Percentiles rank a stretch among this genome's conserved stretches.
Conservation (phyloP, 179 eudicot genomes). For the Pouteria campechiana region DNA sequence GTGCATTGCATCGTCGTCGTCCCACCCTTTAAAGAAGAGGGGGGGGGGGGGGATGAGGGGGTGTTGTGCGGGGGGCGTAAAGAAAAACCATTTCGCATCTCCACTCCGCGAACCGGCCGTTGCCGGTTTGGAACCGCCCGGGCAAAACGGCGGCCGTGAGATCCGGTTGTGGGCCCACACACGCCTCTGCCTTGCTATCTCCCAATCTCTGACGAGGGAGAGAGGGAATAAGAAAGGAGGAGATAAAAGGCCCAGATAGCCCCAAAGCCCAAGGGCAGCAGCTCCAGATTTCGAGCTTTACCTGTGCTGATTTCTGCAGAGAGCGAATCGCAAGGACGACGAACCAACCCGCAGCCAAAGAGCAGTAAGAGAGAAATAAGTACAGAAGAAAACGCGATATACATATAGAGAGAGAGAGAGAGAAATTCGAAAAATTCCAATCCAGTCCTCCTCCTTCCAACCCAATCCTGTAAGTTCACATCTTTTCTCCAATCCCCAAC, state of each 20-base stretch:
- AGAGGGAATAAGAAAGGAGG: not conserved
- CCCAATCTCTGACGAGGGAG: not conserved
- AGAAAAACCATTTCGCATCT: too few relatives aligned
- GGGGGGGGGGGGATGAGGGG: too few relatives aligned
- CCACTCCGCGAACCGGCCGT: too few relatives aligned
- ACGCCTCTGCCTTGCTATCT: not conserved
- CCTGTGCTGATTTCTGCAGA: too few relatives aligned
- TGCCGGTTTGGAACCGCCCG: too few relatives aligned
- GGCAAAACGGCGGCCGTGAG: too few relatives aligned
- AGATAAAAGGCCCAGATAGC: slow-evolving; percentile 9
- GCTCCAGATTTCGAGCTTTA: slow-evolving; percentile 23
- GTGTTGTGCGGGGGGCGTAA: too few relatives aligned
- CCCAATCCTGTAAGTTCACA: slow-evolving; percentile 24
- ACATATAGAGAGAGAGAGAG: slow-evolving; percentile 6
- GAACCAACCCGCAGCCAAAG: not conserved
- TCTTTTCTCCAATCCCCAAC: not conserved
- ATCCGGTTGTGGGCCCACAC: too few relatives aligned
- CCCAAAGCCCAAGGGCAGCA: slow-evolving; percentile 11
- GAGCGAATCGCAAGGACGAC: slow-evolving; percentile 32
- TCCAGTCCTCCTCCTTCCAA: slow-evolving; percentile 6
- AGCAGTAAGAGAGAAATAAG: slow-evolving; percentile 5
- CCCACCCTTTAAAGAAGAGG: too few relatives aligned
- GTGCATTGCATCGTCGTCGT: too few relatives aligned
- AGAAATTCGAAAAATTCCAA: slow-evolving; percentile 4
- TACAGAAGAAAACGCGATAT: slow-evolving; percentile 10